Evolutionary conservation across 2,329 filamentous ascomycete genomes (phyloP), one percentile per base, ranked within the genome.

Genomic region (Microcyclosporella mali): DNA sequence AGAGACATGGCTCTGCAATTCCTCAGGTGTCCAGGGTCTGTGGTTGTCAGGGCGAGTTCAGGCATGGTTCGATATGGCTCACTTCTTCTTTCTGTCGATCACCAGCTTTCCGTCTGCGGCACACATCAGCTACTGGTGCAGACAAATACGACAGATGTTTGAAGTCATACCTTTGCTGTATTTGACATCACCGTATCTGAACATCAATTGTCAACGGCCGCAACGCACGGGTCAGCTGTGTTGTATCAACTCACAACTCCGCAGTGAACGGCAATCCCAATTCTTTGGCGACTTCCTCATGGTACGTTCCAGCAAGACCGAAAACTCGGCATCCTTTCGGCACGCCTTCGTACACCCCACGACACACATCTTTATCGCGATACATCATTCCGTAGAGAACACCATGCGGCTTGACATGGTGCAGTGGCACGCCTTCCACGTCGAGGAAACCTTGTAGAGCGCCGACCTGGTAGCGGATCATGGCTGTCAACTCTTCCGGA

Each of bases 381-480:
- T 61, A 61, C 50, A 73, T 74, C 72, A 76, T 75, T 3, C 73
- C 73, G 55, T 79, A 81, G 1, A 82, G 65, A 16, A 75, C 70
- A 3, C 78, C 77, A 43, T 82, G 52, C 1, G 48, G 50, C 36
- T 61, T 83, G 31, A 83, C 73, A 51, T 83, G 80, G 51, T 79
- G 70, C 18, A 84, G 60, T 11, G 67, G 62, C 6, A 81, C 61
- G 11, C 67, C 70, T 52, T 81, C 79, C 0, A 70, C 70, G 27
- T 77, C 71, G 2, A 83, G 64, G 47, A 82, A 78, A 1, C 65
- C 79, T 47, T 77, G 72, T 2, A 83, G 65, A 0, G 79, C 78
- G 2, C 80, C 80, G 27, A 84, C 72, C 56, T 83, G 80, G 60
- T 83, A 84, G 25, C 79, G 61, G 1, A 75, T 69, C 48, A 75